Evolutionary conservation across 2,329 filamentous ascomycete genomes (phyloP), one percentile per base, ranked within the genome.

Genomic region (Epichloe coenophiala): DNA sequence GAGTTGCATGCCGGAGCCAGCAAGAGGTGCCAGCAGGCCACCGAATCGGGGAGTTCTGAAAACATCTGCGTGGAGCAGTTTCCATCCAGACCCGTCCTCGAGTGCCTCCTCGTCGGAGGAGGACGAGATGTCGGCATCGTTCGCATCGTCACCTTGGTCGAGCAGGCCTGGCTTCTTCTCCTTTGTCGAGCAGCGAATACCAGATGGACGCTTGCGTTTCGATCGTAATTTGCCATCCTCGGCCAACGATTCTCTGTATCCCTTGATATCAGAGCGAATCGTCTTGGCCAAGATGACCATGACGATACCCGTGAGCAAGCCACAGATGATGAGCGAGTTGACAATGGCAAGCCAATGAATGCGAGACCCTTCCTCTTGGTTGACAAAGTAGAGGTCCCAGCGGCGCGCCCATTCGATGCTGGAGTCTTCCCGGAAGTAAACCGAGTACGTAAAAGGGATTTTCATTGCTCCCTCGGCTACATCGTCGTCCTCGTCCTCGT

Each of bases 361-460:
- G 62, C 81, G 82, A 27, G 80, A 83, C 44, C 85, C 86, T 57
- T 91, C 86, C 52, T 88, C 84, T 62, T 93, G 86, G 64, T 91
- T 89, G 53, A 85, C 86, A 68, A 95, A 94, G 66, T 94, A 95
- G 50, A 91, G 71, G 60, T 94, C 86, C 88, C 89, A 95, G 50
- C 88, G 79, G 58, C 83, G 87, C 51, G 75, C 73, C 89, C 89
- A 95, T 56, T 93, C 87, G 47, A 94, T 72, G 19, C 76, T 79
- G 41, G 83, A 78, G 54, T 94, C 87, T 63, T 94, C 86, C 48
- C 87, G 82, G 70, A 89, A 95, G 67, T 93, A 94, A 13, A 95
- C 84, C 3, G 88, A 91, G 68, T 95, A 95, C 0, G 87, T 86
- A 66, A 90, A 94, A 0, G 88, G 87, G 48, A 95, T 83, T 2